A percentile compares a stretch with the other conserved stretches of the same genome.
These are phyloP conservation scores for Sequoia sempervirens DNA, from an alignment of 75 land plant species.

Conservation along the genomic window DNA sequence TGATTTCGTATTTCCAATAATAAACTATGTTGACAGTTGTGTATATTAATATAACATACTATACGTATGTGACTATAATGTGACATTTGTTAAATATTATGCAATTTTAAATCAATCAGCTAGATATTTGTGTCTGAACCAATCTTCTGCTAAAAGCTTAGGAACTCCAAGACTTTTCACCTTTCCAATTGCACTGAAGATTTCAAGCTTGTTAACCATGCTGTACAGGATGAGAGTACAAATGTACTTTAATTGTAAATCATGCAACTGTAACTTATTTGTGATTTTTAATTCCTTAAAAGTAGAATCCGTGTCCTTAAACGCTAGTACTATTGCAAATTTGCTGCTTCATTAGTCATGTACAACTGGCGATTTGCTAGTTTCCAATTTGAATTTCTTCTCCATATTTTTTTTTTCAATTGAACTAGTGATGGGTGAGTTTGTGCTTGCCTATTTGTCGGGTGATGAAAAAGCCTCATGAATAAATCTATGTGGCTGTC, in stretches of 20 bases:
- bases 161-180: too few relatives aligned
- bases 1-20: too few relatives aligned
- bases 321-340: not conserved
- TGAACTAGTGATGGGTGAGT: not conserved
- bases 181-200: too few relatives aligned
- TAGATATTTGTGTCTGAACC: too few relatives aligned
- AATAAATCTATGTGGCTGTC: not conserved
- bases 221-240: not conserved
- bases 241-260: too few relatives aligned
- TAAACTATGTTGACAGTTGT: too few relatives aligned
- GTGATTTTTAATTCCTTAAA: not conserved
- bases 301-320: not conserved
- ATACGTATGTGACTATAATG: not conserved
- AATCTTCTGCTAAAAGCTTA: too few relatives aligned
- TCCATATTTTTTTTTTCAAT: not conserved
- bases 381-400: not conserved
- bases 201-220: too few relatives aligned
- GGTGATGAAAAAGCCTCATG: not conserved
- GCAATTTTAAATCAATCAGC: not conserved
- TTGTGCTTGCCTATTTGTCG: not conserved
- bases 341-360: not conserved
- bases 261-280: not conserved
- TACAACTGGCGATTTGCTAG: not conserved
- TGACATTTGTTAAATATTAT: not conserved
- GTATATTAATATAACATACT: too few relatives aligned